Conservation (phyloP, 306 rosid genomes). For the Canavalia ensiformis region DNA sequence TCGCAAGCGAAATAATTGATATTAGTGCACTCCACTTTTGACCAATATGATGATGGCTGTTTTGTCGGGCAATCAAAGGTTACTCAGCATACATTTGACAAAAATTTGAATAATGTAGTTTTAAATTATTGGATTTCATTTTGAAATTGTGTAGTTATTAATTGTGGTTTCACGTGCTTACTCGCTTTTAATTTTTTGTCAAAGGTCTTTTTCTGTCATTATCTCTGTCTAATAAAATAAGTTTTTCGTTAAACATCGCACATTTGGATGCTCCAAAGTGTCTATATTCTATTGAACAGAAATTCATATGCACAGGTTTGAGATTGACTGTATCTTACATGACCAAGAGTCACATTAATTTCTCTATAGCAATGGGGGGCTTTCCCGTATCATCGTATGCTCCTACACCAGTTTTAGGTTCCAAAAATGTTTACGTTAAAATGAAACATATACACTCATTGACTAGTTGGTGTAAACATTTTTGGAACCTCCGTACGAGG, state of each 20-base stretch:
- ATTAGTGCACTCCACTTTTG: constrained; percentile 40
- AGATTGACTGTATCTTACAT: neutral
- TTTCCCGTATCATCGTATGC: no score
- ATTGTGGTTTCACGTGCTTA: constrained; percentile 15
- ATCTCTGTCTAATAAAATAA: neutral
- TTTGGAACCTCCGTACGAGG: no score
- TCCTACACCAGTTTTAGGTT: no score
- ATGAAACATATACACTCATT: no score
- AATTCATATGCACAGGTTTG: neutral
- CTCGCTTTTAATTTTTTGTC: neutral
- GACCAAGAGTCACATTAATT: neutral
- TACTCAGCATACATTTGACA: constrained; percentile 4
- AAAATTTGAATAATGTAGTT: constrained; percentile 4
- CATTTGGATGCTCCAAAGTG: constrained; percentile 22
- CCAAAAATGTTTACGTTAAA: no score
- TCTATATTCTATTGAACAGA: neutral
- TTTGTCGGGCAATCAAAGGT: constrained; percentile 42
- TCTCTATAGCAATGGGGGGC: no score
- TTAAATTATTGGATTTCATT: neutral
- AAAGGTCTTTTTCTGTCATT: neutral
- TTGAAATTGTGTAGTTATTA: constrained; percentile 10
- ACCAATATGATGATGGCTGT: constrained; percentile 37
- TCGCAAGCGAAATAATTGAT: constrained; percentile 37
- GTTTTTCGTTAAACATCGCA: neutral
- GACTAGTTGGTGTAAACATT: no score